Conservation (phyloP, 2,329 filamentous ascomycete species). For the Aureobasidium vineae region DNA sequence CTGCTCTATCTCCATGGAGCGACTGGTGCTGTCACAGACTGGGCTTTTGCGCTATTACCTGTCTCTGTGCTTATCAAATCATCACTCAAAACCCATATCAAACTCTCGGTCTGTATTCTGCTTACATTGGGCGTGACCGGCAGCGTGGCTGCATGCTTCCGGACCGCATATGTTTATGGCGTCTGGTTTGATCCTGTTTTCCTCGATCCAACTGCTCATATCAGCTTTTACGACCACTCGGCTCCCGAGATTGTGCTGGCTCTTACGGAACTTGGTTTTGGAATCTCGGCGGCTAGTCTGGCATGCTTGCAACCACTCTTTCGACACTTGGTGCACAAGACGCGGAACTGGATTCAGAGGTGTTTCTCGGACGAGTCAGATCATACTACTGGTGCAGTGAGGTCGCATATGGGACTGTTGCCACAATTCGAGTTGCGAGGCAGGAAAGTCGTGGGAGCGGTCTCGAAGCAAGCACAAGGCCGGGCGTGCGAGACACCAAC, state of each 20-base stretch:
- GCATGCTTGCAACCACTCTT: constrained; percentile 40
- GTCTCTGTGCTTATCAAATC: constrained; percentile 43
- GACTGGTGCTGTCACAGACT: constrained; percentile 42
- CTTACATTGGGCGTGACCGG: constrained; percentile 41
- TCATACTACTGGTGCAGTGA: not conserved
- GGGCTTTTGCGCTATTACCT: constrained; percentile 41
- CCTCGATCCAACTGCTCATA: constrained; percentile 6
- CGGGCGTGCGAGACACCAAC: not conserved
- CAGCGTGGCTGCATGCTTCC: constrained; percentile 33
- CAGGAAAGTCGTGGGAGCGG: not conserved
- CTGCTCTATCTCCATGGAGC: constrained; percentile 33
- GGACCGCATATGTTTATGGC: constrained; percentile 31
- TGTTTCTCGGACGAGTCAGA: not conserved
- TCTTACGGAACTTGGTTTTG: constrained; percentile 38
- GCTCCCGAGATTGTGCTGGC: constrained; percentile 33
- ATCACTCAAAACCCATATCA: constrained; percentile 43
- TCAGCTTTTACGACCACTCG: constrained; percentile 15
- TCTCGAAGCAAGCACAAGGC: not conserved
- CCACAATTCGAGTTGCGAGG: not conserved
- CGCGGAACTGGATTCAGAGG: not conserved
- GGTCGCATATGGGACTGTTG: not conserved
- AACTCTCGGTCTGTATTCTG: constrained; percentile 43
- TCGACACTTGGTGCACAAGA: constrained; percentile 13
- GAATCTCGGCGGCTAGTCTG: constrained; percentile 38
- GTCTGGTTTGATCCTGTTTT: constrained; percentile 30